Evolutionary conservation across 2,329 filamentous ascomycete genomes (phyloP).

Genomic region (Cyphellophora europaea): DNA sequence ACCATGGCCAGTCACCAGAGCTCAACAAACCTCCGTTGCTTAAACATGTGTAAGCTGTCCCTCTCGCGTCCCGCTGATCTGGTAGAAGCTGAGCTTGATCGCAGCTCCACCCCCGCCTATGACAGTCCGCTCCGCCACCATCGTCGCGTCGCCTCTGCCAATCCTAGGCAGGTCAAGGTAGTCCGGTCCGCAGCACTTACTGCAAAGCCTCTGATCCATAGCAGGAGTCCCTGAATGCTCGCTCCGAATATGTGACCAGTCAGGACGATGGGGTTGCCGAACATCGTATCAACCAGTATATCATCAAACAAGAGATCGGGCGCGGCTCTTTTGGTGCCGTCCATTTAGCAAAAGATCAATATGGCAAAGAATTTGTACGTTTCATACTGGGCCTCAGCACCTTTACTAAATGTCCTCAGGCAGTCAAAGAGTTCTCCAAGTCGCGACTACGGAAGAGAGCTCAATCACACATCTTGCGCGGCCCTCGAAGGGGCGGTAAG

Average conservation of each 20-base stretch:
- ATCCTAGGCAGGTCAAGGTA: constrained; percentile 53
- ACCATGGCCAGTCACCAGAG: constrained; percentile 5
- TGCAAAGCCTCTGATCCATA: constrained; percentile 3
- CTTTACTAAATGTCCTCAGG: constrained; percentile 43
- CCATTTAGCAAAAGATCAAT: constrained; percentile 81
- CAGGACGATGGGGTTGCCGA: constrained; percentile 71
- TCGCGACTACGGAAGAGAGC: constrained; percentile 78
- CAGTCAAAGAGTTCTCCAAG: constrained; percentile 97
- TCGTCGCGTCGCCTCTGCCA: constrained; percentile 49
- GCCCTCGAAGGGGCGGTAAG: constrained; percentile 46
- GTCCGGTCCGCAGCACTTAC: constrained; percentile 8
- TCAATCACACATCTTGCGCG: constrained; percentile 76
- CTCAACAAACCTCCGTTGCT: constrained; percentile 19
- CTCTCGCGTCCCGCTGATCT: background rate
- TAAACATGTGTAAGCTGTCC: constrained; percentile 38
- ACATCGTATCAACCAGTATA: constrained; percentile 89
- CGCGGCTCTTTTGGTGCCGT: constrained; percentile 91
- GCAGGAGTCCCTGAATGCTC: constrained; percentile 85
- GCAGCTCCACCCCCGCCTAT: constrained; percentile 48
- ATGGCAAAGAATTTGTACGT: constrained; percentile 83
- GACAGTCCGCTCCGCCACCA: constrained; percentile 59
- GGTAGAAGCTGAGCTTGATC: background rate
- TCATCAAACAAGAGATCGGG: constrained; percentile 92
- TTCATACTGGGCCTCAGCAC: background rate
- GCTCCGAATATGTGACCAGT: constrained; percentile 76